These are phyloP conservation scores for Amanita pallidorosea DNA, from an alignment of 768 basidiomycete species.

Conservation along the genomic window DNA sequence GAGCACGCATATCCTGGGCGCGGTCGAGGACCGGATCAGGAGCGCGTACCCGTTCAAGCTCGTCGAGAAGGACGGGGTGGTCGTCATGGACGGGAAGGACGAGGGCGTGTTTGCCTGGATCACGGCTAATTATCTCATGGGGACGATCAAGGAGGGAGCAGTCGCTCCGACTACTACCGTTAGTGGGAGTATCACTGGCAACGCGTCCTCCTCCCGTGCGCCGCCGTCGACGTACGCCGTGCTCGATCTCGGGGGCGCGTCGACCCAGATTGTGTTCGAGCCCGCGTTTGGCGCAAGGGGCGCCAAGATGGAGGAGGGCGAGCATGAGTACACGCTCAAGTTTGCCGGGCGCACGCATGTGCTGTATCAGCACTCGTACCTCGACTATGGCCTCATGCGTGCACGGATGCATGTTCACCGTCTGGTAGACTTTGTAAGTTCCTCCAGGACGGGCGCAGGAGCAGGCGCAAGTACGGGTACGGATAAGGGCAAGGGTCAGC, in stretches of 20 bases:
- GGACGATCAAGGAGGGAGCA: constrained; percentile 37
- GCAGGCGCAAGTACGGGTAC: constrained; percentile 4
- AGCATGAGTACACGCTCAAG: constrained; percentile 80
- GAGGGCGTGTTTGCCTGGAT: constrained; percentile 99
- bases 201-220: no score
- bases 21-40: constrained; percentile 53
- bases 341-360: constrained; percentile 65
- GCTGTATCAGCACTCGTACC: constrained; percentile 95
- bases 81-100: constrained; percentile 91
- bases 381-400: constrained; percentile 92
- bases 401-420: constrained; percentile 79
- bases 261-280: constrained; percentile 96
- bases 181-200: no score
- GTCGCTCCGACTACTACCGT: no score
- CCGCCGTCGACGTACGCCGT: constrained; percentile 59
- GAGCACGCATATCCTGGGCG: constrained; percentile 62
- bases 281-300: constrained; percentile 42
- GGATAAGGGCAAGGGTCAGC: no score
- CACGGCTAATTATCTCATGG: constrained; percentile 88
- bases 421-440: constrained; percentile 79
- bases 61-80: constrained; percentile 48
- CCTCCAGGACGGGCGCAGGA: constrained; percentile 21
- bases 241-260: constrained; percentile 92
- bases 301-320: constrained; percentile 52
- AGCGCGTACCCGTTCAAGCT: constrained; percentile 56